Percentiles rank a stretch among this genome's conserved stretches.
Evolutionary conservation across 495 filamentous ascomycete species (phyloP).

Genomic region (Polyplosphaeria fusca): DNA sequence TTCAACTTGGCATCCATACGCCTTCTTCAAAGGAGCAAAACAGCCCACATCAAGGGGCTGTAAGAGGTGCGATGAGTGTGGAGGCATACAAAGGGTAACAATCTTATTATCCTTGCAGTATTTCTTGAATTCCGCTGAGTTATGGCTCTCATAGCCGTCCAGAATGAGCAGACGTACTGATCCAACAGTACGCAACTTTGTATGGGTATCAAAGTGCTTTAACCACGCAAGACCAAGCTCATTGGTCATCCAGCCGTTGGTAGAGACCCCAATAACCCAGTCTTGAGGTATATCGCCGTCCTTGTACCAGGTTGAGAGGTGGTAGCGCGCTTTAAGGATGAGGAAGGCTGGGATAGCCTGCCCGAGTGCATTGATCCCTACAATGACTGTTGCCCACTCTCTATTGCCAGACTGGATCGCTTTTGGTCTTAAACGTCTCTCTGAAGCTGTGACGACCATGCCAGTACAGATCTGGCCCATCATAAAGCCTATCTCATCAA

Average conservation of each 20-base stretch:
- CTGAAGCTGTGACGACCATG: conserved; percentile 1
- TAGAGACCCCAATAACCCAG: conserved; percentile 1
- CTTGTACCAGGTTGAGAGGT: not conserved
- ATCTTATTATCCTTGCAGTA: not conserved
- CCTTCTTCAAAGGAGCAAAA: not conserved
- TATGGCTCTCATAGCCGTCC: conserved; percentile 1
- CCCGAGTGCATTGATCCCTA: not conserved
- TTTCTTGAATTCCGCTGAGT: not conserved
- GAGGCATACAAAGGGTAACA: not conserved
- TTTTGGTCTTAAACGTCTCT: not conserved
- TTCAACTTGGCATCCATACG: not conserved
- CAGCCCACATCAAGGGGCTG: conserved; percentile 1
- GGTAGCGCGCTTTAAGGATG: not conserved
- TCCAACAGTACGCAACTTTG: not conserved
- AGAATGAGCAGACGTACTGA: not conserved
- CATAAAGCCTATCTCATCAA: conserved; percentile 11
- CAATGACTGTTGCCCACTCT: not conserved
- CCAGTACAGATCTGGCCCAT: conserved; percentile 1
- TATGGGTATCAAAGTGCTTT: conserved; percentile 4
- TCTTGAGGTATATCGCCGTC: not conserved
- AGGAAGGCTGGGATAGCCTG: not conserved
- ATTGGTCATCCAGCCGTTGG: not conserved
- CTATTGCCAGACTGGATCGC: not conserved
- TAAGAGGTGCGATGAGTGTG: not conserved
- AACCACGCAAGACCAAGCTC: not conserved